phyloP scores from a whole-genome alignment of 345 rosid genomes.

The Cardamine resedifolia region DNA sequence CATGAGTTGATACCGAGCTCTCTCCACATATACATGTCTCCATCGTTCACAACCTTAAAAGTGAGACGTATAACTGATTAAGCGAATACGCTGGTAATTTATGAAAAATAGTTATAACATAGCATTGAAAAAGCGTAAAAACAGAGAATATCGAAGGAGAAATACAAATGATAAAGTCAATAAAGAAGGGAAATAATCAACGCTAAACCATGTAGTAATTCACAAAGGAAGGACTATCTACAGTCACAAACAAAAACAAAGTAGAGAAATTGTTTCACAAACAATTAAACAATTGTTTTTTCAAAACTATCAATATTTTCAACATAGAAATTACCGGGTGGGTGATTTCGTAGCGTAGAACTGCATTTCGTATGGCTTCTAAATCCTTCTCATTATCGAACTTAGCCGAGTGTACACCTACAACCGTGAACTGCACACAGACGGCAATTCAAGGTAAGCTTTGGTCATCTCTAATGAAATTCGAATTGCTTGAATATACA shows the following conservation, averaged over 20 bases:
- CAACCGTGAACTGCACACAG: too few relatives aligned
- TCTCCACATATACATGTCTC: conserved; percentile 91
- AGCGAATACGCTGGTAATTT: background rate
- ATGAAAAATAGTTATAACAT: conserved; percentile 2
- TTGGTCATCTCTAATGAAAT: background rate
- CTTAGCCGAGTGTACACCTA: too few relatives aligned
- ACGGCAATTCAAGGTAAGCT: too few relatives aligned
- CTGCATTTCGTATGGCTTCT: conserved; percentile 94
- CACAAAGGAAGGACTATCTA: background rate
- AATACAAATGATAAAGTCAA: background rate
- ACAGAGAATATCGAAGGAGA: background rate
- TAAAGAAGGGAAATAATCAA: background rate
- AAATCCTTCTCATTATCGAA: too few relatives aligned
- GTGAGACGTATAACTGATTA: background rate
- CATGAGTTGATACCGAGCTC: conserved; percentile 91
- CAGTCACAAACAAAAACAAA: background rate
- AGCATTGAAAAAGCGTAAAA: background rate
- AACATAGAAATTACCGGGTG: conserved; percentile 58
- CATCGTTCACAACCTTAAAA: conserved; percentile 86
- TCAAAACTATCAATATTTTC: background rate
- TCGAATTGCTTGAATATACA: background rate
- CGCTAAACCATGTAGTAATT: background rate
- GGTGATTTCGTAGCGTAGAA: too few relatives aligned
- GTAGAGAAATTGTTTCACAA: background rate
- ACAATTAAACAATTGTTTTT: background rate